These are phyloP conservation scores for Tulasnella sp. DNA, from an alignment of 768 basidiomycete species.

Conservation along the genomic window DNA sequence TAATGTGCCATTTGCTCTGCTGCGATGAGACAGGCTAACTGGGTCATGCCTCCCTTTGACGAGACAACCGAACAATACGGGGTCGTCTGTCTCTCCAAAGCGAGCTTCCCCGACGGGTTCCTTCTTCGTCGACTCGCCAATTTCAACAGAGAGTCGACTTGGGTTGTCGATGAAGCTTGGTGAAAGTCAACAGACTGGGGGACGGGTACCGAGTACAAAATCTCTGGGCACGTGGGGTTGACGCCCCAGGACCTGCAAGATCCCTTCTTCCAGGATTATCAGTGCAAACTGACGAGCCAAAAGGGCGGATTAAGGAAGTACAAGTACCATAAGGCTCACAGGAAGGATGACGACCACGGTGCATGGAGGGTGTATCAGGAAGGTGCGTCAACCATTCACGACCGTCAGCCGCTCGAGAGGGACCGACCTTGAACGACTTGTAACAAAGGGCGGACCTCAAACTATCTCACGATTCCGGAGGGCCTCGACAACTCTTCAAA, in stretches of 20 bases:
- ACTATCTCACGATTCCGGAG: background rate
- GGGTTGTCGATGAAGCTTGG: background rate
- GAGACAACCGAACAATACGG: background rate
- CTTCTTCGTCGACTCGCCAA: slow-evolving; percentile 9
- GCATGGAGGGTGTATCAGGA: background rate
- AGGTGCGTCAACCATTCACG: background rate
- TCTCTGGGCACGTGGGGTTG: background rate
- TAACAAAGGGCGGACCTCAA: background rate
- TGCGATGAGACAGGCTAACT: background rate
- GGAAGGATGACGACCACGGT: background rate
- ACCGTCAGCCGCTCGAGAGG: too few species aligned
- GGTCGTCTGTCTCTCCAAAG: background rate
- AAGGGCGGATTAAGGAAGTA: background rate
- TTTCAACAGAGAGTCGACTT: background rate
- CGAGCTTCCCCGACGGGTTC: background rate
- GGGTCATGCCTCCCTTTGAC: slow-evolving; percentile 1
- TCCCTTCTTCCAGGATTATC: background rate
- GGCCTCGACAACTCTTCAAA: background rate
- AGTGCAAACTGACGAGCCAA: background rate
- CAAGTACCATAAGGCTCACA: background rate
- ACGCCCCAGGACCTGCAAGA: background rate
- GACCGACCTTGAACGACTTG: background rate
- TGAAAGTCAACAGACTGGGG: background rate
- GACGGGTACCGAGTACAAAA: background rate
- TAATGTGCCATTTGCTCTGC: too few species aligned